Conservation (phyloP, 2,329 filamentous ascomycete genomes). For the Nemania diffusa region DNA sequence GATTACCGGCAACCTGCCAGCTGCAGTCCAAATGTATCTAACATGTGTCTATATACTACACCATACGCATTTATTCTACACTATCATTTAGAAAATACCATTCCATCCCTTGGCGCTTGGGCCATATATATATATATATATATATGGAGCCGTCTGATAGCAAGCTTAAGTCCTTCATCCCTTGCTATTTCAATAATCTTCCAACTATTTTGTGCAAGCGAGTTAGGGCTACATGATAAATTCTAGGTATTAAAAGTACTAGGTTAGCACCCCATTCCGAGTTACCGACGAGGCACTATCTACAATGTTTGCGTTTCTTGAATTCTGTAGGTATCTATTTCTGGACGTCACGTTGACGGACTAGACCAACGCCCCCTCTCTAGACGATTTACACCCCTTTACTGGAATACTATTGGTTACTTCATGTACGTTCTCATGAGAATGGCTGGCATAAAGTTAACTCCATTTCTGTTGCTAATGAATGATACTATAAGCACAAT, state of each 20-base stretch:
- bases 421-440: not conserved
- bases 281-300: not conserved
- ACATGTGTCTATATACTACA: no score
- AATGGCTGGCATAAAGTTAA: conserved; percentile 12
- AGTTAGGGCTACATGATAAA: not conserved
- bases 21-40: not conserved
- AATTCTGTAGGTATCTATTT: not conserved
- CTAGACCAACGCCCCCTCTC: conserved; percentile 10
- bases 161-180: not conserved
- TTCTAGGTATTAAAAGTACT: not conserved
- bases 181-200: not conserved
- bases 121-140: no score
- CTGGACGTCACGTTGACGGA: not conserved
- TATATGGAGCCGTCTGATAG: not conserved
- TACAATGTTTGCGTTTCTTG: conserved; percentile 1
- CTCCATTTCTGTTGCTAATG: not conserved
- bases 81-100: not conserved
- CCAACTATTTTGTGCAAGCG: not conserved
- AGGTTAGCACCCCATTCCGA: conserved; percentile 2
- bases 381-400: not conserved
- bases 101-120: not conserved
- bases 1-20: not conserved
- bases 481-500: not conserved
- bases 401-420: conserved; percentile 14
- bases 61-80: no score